A percentile compares a stretch with the other conserved stretches of the same genome.
Conservation (phyloP, 305 asterid species). For the Fraxinus baroniana region DNA sequence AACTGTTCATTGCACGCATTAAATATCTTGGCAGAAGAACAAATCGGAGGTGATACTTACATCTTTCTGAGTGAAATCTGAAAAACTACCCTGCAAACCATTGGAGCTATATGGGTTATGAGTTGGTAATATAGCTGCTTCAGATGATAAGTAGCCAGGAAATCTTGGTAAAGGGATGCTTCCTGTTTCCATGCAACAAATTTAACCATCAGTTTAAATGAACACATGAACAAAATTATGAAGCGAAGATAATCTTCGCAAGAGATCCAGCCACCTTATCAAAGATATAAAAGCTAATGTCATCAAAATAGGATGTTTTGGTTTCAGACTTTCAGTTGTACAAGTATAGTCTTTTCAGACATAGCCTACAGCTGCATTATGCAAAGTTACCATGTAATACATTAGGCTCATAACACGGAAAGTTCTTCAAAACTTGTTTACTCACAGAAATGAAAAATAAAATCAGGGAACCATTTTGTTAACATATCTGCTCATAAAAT, state of each 20-base stretch:
- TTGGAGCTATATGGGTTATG: conserved; percentile 41
- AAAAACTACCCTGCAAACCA: conserved; percentile 36
- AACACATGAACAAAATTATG: background rate
- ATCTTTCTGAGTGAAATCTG: conserved; percentile 43
- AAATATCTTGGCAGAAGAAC: conserved; percentile 10
- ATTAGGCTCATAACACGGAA: background rate
- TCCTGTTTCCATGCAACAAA: conserved; percentile 36
- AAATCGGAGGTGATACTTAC: conserved; percentile 35
- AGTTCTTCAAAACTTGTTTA: background rate
- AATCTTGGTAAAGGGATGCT: conserved; percentile 38
- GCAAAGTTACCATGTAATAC: background rate
- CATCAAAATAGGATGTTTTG: background rate
- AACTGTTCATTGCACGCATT: conserved; percentile 8
- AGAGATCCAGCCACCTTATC: conserved; percentile 2
- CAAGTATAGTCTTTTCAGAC: background rate
- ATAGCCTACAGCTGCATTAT: background rate
- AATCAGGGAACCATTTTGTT: background rate
- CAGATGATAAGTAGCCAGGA: conserved; percentile 56
- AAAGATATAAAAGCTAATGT: background rate
- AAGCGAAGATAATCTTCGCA: background rate
- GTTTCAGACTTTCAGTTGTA: background rate
- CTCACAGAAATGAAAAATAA: background rate
- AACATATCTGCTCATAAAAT: background rate
- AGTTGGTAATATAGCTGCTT: conserved; percentile 41
- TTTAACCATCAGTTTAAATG: conserved; percentile 5